phyloP scores from a whole-genome alignment of 352 stramenopile species.

The Phytophthora pseudosyringae region DNA sequence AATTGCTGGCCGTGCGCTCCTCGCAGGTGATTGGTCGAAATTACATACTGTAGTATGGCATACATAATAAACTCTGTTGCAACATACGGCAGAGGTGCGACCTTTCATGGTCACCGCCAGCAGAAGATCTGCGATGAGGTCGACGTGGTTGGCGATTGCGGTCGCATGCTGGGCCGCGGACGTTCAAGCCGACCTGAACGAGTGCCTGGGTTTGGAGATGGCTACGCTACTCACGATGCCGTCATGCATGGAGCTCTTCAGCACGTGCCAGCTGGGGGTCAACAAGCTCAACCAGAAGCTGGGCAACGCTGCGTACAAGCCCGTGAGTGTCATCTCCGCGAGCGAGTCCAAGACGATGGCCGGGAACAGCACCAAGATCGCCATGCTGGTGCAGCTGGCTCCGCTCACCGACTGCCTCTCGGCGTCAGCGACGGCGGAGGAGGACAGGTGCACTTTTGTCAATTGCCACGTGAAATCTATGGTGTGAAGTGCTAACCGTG shows the following conservation, averaged over 20 bases:
- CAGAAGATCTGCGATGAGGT: conserved; percentile 23
- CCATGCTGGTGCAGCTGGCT: conserved; percentile 63
- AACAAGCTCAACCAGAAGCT: conserved; percentile 65
- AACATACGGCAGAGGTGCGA: conserved; percentile 16
- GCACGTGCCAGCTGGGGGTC: conserved; percentile 51
- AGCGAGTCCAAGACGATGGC: conserved; percentile 51
- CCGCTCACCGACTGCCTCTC: conserved; percentile 46
- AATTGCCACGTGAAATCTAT: not conserved
- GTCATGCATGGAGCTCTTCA: conserved; percentile 51
- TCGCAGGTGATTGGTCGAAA: conserved; percentile 43
- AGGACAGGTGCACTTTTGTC: conserved; percentile 18
- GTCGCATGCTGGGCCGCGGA: conserved; percentile 11
- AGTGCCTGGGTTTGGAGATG: conserved; percentile 67
- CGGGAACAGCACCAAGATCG: conserved; percentile 50
- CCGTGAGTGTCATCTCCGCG: conserved; percentile 72
- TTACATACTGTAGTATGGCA: not conserved
- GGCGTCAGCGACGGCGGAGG: not conserved
- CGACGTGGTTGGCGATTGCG: not conserved
- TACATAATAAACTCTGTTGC: conserved; percentile 1
- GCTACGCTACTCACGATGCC: conserved; percentile 36
- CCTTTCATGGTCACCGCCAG: conserved; percentile 27
- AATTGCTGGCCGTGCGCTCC: conserved; percentile 20
- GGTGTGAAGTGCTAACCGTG: not conserved
- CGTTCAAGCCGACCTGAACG: conserved; percentile 45
- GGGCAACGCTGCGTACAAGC: conserved; percentile 33